Conservation (phyloP, 129 eudicot genomes). For the Flaveria robusta region DNA sequence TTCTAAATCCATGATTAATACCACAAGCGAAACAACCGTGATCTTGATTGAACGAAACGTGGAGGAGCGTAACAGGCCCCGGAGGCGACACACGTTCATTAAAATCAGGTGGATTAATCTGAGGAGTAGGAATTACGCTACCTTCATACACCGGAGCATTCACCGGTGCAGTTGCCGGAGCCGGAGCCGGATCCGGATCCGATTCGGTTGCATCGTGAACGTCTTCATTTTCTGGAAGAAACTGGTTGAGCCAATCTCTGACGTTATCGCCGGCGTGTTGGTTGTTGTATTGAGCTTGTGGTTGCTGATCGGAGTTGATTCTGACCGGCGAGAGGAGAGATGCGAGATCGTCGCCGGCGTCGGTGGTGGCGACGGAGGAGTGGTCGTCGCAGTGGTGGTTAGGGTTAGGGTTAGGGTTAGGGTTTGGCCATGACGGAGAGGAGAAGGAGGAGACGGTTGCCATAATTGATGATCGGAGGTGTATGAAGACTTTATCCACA, state of each 20-base stretch:
- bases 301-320: constrained; percentile 23
- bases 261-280: constrained; percentile 24
- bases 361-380: constrained; percentile 4
- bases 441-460: constrained; percentile 59
- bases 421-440: constrained; percentile 48
- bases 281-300: constrained; percentile 11
- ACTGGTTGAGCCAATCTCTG: constrained; percentile 35
- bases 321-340: constrained; percentile 27
- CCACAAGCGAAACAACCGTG: constrained; percentile 82
- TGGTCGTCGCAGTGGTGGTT: constrained; percentile 29
- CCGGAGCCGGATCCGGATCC: constrained; percentile 24
- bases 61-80: constrained; percentile 46
- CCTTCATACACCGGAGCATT: constrained; percentile 9
- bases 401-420: constrained; percentile 49
- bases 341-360: constrained; percentile 8
- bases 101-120: not conserved
- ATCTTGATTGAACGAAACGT: constrained; percentile 82
- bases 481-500: constrained; percentile 28
- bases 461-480: constrained; percentile 40
- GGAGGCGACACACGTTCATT: constrained; percentile 16
- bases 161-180: constrained; percentile 22
- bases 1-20: constrained; percentile 71
- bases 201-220: not conserved
- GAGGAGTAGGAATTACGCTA: constrained; percentile 5
- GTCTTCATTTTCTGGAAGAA: constrained; percentile 18